Conservation (phyloP, 176 grass and related monocot genomes). For the Zoysia pacifica region DNA sequence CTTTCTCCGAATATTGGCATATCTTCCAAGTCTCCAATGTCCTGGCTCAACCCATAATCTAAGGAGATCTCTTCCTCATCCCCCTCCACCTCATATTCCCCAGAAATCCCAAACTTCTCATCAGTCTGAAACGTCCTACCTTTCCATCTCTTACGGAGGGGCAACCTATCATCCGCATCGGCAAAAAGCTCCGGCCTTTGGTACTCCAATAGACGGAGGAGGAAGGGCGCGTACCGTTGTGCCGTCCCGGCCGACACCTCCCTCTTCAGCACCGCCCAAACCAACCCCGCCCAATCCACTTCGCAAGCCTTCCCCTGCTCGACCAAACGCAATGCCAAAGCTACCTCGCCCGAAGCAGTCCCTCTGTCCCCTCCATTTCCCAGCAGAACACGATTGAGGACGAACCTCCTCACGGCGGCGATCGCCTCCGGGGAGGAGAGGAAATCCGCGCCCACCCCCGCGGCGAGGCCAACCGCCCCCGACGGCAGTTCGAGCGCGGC, state of each 20-base stretch:
- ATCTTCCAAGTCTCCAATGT: conserved; percentile 19
- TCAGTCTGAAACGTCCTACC: neutral
- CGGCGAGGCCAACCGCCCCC: neutral
- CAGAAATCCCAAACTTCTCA: neutral
- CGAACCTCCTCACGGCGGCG: conserved; percentile 32
- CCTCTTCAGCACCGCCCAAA: conserved; percentile 35
- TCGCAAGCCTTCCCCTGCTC: conserved; percentile 31
- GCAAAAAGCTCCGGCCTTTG: conserved; percentile 35
- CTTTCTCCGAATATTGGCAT: conserved; percentile 28
- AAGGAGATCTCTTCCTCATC: neutral
- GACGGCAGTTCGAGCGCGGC: conserved; percentile 23
- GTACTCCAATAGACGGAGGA: conserved; percentile 29
- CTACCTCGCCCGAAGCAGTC: conserved; percentile 1
- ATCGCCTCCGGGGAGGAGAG: conserved; percentile 41
- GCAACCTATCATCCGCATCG: neutral
- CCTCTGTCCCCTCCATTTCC: neutral
- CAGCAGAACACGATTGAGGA: conserved; percentile 38
- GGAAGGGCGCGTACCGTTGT: neutral
- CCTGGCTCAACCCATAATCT: neutral
- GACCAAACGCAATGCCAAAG: conserved; percentile 36
- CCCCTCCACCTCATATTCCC: neutral
- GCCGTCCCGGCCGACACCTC: conserved; percentile 16
- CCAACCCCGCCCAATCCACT: conserved; percentile 39
- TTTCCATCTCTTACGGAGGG: neutral
- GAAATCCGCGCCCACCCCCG: neutral